Conservation (phyloP, 1,284 basidiomycete genomes). For the Schizophyllum commune region DNA sequence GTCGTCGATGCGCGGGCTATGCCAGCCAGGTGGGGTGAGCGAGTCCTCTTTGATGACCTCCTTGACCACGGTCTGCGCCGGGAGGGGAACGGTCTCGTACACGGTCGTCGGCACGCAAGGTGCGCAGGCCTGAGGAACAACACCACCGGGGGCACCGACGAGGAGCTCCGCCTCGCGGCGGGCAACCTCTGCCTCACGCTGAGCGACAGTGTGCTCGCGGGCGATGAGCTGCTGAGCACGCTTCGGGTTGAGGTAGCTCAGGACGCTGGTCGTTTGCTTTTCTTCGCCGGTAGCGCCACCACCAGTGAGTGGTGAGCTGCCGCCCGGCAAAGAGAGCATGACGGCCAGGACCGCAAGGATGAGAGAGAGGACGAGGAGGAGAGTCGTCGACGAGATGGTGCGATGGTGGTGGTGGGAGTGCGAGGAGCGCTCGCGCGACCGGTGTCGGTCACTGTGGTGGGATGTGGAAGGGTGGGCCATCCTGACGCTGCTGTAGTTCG, state of each 20-base stretch:
- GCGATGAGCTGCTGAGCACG: conserved; percentile 69
- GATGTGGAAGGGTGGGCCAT: conserved; percentile 84
- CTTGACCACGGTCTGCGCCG: conserved; percentile 73
- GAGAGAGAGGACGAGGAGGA: conserved; percentile 74
- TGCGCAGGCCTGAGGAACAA: conserved; percentile 50
- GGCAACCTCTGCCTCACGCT: conserved; percentile 76
- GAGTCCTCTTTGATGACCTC: conserved; percentile 77
- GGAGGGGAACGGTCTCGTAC: conserved; percentile 47
- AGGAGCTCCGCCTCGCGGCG: conserved; percentile 77
- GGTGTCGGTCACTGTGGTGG: conserved; percentile 57
- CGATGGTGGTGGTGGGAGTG: conserved; percentile 68
- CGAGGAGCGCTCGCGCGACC: conserved; percentile 38
- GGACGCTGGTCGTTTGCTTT: conserved; percentile 44
- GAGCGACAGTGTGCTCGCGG: conserved; percentile 66
- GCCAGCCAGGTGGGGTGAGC: conserved; percentile 68
- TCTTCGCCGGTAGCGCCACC: conserved; percentile 26
- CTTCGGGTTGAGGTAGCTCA: conserved; percentile 69
- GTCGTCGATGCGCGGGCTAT: conserved; percentile 63
- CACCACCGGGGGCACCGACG: conserved; percentile 70
- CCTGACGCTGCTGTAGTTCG: conserved; percentile 39
- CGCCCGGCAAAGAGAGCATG: conserved; percentile 74
- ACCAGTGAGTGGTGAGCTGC: conserved; percentile 21
- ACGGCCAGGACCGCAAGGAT: conserved; percentile 76
- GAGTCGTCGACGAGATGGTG: conserved; percentile 81
- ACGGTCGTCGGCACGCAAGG: conserved; percentile 44